These are phyloP conservation scores for Rhizopogon parksii DNA, from an alignment of 1,284 basidiomycete species.

Conservation along the genomic window DNA sequence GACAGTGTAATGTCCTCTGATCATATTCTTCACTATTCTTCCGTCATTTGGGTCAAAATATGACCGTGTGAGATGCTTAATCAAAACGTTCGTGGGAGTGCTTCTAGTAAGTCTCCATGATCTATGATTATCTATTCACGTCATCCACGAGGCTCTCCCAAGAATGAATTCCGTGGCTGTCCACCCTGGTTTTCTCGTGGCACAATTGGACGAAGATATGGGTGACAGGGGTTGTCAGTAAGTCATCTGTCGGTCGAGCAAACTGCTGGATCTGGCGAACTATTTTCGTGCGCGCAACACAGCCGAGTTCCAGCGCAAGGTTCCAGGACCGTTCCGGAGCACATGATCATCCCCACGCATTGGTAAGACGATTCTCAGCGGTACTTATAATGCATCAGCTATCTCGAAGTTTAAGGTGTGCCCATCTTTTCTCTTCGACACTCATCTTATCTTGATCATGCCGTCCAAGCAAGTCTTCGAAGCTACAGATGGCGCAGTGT, in stretches of 20 bases:
- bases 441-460: constrained; percentile 35
- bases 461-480: constrained; percentile 56
- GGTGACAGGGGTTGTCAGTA: constrained; percentile 5
- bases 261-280: background rate
- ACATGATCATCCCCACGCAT: constrained; percentile 6
- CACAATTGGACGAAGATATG: background rate
- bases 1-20: background rate
- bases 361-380: constrained; percentile 20
- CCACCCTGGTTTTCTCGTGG: background rate
- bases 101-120: background rate
- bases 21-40: background rate
- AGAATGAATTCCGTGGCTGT: constrained; percentile 6
- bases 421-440: constrained; percentile 1
- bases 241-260: background rate
- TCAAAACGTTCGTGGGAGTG: background rate
- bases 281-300: constrained; percentile 2
- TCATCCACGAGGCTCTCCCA: constrained; percentile 3
- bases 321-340: constrained; percentile 9
- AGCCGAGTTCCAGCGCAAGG: background rate
- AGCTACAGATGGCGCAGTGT: constrained; percentile 52
- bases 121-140: background rate
- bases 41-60: background rate
- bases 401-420: constrained; percentile 10
- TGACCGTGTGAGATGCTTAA: constrained; percentile 1
- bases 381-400: constrained; percentile 21